These are phyloP conservation scores for Ulota crispa DNA, from an alignment of 225 moss, liverwort and hornwort species.

Conservation along the genomic window DNA sequence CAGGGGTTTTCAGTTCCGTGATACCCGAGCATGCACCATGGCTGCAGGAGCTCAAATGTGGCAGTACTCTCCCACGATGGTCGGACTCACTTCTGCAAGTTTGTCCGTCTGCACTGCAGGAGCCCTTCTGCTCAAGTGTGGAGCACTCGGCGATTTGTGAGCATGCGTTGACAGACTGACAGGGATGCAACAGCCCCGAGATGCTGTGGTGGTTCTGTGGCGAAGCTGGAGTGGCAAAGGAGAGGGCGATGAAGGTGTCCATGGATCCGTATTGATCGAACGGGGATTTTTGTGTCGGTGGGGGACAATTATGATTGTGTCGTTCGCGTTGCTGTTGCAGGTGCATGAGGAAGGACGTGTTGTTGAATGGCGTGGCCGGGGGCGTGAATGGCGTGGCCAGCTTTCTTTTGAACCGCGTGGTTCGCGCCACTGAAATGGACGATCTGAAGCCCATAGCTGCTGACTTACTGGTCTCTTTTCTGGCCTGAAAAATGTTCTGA, in stretches of 20 bases:
- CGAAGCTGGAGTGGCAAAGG: background rate
- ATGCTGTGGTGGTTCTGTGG: background rate
- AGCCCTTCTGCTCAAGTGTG: background rate
- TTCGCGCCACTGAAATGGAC: background rate
- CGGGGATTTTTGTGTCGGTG: background rate
- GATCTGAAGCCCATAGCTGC: constrained; percentile 32
- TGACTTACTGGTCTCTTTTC: background rate
- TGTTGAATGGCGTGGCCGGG: constrained; percentile 46
- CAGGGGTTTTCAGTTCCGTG: background rate
- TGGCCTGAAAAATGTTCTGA: constrained; percentile 6
- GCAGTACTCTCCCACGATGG: background rate
- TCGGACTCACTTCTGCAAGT: background rate
- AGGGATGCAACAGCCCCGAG: background rate
- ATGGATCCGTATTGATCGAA: constrained; percentile 50
- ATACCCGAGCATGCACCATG: background rate
- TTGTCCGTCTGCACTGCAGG: background rate
- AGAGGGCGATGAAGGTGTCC: constrained; percentile 30
- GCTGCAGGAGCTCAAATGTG: background rate
- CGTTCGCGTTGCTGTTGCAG: constrained; percentile 33
- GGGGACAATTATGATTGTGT: too few species aligned
- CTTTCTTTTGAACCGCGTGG: constrained; percentile 40
- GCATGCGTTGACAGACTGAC: background rate
- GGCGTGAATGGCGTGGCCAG: background rate
- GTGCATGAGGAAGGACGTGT: constrained; percentile 45
- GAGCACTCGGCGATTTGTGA: background rate